Conservation (phyloP, 2,329 filamentous ascomycete species). For the Beauveria sp. region DNA sequence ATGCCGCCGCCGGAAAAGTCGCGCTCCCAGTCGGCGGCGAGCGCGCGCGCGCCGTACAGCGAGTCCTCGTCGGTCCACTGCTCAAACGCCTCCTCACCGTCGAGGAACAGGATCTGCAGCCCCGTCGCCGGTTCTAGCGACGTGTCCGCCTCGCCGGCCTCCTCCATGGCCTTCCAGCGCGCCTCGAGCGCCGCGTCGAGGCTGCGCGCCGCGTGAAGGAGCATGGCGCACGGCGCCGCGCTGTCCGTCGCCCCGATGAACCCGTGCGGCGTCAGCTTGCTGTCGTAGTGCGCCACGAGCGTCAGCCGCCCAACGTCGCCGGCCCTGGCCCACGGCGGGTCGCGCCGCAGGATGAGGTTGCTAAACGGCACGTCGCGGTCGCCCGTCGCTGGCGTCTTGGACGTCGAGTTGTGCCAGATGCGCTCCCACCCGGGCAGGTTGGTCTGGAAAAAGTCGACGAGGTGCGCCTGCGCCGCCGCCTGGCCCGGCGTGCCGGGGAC, state of each 20-base stretch:
- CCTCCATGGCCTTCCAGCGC: slow-evolving; percentile 72
- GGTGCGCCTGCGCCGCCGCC: slow-evolving; percentile 65
- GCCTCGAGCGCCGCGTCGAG: slow-evolving; percentile 71
- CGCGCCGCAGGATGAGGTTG: slow-evolving; percentile 79
- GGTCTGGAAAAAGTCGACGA: slow-evolving; percentile 70
- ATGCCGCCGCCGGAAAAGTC: slow-evolving; percentile 59
- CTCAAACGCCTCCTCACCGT: slow-evolving; percentile 89
- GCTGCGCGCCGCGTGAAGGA: slow-evolving; percentile 76
- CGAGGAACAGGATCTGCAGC: slow-evolving; percentile 81
- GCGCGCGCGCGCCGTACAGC: slow-evolving; percentile 76
- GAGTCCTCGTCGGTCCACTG: slow-evolving; percentile 76
- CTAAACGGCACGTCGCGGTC: slow-evolving; percentile 68
- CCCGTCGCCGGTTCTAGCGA: slow-evolving; percentile 69
- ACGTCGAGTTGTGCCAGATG: slow-evolving; percentile 83
- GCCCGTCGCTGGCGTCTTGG: slow-evolving; percentile 69
- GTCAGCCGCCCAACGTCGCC: slow-evolving; percentile 78
- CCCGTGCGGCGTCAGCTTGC: slow-evolving; percentile 67
- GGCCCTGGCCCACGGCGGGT: slow-evolving; percentile 70
- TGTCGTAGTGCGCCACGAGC: slow-evolving; percentile 91
- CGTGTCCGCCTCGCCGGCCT: slow-evolving; percentile 42
- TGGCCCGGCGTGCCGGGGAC: slow-evolving; percentile 82
- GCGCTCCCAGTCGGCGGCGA: slow-evolving; percentile 76
- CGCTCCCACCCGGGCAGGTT: slow-evolving; percentile 73
- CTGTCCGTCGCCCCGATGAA: slow-evolving; percentile 94
- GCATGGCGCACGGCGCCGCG: slow-evolving; percentile 87